Evolutionary conservation across 805 yeast species (phyloP).

Genomic region (Candida fluviatilis): DNA sequence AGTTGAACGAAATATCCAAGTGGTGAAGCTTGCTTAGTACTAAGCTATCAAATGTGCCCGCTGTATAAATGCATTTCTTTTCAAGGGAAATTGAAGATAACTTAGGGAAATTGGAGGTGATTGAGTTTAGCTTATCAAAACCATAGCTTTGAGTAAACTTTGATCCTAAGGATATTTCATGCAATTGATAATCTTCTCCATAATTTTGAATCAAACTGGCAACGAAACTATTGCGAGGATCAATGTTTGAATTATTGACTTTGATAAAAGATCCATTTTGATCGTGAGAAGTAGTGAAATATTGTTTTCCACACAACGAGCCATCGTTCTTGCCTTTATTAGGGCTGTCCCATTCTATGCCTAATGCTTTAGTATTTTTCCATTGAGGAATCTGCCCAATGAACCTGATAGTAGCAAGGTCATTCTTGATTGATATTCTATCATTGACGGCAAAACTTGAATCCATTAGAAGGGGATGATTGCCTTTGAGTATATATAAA

Average conservation of each 20-base stretch:
- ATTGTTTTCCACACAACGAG: constrained; percentile 43
- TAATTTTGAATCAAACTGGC: constrained; percentile 41
- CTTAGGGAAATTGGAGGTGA: constrained; percentile 43
- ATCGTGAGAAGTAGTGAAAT: constrained; percentile 43
- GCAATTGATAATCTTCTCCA: constrained; percentile 21
- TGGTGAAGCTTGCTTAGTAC: constrained; percentile 35
- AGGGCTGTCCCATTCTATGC: constrained; percentile 83
- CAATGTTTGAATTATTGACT: constrained; percentile 31
- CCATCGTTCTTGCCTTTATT: constrained; percentile 75
- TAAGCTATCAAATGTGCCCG: constrained; percentile 30
- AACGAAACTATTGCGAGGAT: constrained; percentile 26
- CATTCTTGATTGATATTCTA: constrained; percentile 26
- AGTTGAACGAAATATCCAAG: constrained; percentile 60
- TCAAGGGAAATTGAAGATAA: constrained; percentile 51
- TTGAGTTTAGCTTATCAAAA: constrained; percentile 49
- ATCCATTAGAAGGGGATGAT: no score
- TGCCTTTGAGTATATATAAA: no score
- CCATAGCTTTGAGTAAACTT: constrained; percentile 65
- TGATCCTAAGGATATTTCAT: constrained; percentile 45
- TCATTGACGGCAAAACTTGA: constrained; percentile 13
- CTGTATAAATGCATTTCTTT: constrained; percentile 29
- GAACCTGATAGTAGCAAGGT: constrained; percentile 60
- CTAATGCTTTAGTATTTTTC: constrained; percentile 55
- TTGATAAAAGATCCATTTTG: constrained; percentile 66
- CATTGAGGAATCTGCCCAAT: constrained; percentile 62